Base-by-base conservation (phyloP, 2,329 filamentous ascomycete genomes). In the Mycogone perniciosa region DNA sequence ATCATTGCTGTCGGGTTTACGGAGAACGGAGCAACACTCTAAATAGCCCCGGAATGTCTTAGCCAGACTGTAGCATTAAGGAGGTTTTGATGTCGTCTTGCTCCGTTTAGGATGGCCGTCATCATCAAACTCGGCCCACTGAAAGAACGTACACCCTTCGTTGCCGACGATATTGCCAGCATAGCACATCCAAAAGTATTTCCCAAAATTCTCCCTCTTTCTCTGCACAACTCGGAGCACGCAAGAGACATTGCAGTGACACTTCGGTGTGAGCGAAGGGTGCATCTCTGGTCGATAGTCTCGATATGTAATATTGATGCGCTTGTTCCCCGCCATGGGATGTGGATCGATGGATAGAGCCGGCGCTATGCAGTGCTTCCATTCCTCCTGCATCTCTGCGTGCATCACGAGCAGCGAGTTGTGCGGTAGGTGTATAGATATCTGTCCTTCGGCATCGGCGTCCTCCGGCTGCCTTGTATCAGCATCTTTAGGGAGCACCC, bases 331-430 rank as follows among this genome's bases (percentile, higher is more conserved):
- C 0, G 91, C 80, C 1, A 96, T 65, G 0, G 91, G 89, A 65
- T 99, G 93, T 1, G 89, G 89, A 54, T 90, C 86, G 52, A 97
- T 87, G 4, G 84, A 81, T 44, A 77, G 75, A 0, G 87, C 84
- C 0, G 90, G 87, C 0, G 83, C 76, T 40, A 99, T 87, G 57
- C 81, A 80, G 67, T 99, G 93, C 67, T 96, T 97, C 90, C 90
- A 97, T 63, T 88, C 85, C 64, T 97, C 92, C 64, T 97, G 92
- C 89, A 96, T 97, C 64, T 95, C 89, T 1, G 92, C 91, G 62
- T 97, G 91, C 93, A 99, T 97, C 7, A 97, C 76, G 0, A 99
- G 76, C 0, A 97, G 77, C 0, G 89, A 95, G 66, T 97, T 97
- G 67, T 97, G 93, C 0, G 92, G 92, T 0, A 97, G 81, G 60